phyloP scores from a whole-genome alignment of 1,284 basidiomycete species.

The Veloporphyrellus conicus region DNA sequence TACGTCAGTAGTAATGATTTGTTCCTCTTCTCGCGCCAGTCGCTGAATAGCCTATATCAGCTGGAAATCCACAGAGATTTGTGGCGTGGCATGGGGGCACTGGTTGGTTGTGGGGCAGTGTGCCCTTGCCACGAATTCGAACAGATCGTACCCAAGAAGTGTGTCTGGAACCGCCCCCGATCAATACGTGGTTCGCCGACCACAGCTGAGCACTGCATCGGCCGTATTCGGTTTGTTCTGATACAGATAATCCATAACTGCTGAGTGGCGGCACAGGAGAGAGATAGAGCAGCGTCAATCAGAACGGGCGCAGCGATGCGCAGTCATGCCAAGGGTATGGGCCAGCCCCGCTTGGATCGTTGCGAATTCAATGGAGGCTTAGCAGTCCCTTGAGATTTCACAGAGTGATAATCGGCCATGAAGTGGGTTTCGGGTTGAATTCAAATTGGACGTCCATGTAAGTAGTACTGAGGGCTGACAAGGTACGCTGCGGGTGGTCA shows the following conservation, averaged over 20 bases:
- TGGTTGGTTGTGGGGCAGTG: slow-evolving; percentile 20
- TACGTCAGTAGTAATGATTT: slow-evolving; percentile 3
- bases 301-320: slow-evolving; percentile 20
- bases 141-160: slow-evolving; percentile 17
- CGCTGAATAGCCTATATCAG: slow-evolving; percentile 16
- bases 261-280: slow-evolving; percentile 7
- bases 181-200: slow-evolving; percentile 23
- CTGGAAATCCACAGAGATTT: slow-evolving; percentile 8
- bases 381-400: slow-evolving; percentile 5
- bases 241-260: slow-evolving; percentile 21
- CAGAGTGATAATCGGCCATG: slow-evolving; percentile 18
- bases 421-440: slow-evolving; percentile 20
- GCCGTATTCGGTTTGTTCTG: slow-evolving; percentile 3
- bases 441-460: slow-evolving; percentile 2
- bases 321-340: slow-evolving; percentile 18
- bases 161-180: slow-evolving; percentile 24
- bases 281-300: slow-evolving; percentile 7
- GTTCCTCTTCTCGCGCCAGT: slow-evolving; percentile 9
- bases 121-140: slow-evolving; percentile 21
- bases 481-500: not conserved
- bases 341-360: not conserved
- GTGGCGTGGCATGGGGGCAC: slow-evolving; percentile 9
- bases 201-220: slow-evolving; percentile 28
- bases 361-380: slow-evolving; percentile 15
- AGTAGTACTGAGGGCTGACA: slow-evolving; percentile 5